Percentiles rank a stretch among this genome's conserved stretches.
Evolutionary conservation across 1,139 yeast species (phyloP).

Genomic region (Diutina ranongensis): DNA sequence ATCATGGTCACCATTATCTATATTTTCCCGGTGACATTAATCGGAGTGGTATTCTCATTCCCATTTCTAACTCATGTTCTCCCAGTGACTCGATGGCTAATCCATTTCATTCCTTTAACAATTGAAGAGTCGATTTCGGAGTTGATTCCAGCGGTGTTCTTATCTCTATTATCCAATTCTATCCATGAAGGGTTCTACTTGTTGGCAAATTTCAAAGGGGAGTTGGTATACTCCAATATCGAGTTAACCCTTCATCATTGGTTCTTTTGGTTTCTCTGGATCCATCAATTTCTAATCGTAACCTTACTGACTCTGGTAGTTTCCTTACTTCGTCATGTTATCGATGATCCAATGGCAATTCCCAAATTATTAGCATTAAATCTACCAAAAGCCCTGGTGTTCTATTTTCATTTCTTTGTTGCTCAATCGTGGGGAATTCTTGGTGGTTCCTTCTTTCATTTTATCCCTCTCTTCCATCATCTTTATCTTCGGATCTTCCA

Average conservation of each 20-base stretch:
- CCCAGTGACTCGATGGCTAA: constrained; percentile 1
- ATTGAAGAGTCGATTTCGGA: neutral
- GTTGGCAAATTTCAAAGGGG: neutral
- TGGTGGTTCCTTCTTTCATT: constrained; percentile 54
- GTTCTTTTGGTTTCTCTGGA: constrained; percentile 60
- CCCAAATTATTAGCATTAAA: constrained; percentile 63
- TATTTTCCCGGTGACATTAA: constrained; percentile 62
- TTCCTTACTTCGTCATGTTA: constrained; percentile 49
- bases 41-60: constrained; percentile 37
- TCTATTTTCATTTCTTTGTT: constrained; percentile 64
- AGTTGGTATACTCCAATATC: constrained; percentile 22
- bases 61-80: neutral
- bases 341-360: constrained; percentile 62
- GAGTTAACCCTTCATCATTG: constrained; percentile 55
- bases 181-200: neutral
- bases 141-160: neutral
- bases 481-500: constrained; percentile 22
- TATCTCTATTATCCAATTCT: neutral
- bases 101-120: neutral
- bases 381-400: constrained; percentile 72
- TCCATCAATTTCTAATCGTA: constrained; percentile 75
- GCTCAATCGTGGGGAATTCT: constrained; percentile 64
- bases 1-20: constrained; percentile 43
- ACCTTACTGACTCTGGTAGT: constrained; percentile 76
- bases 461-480: constrained; percentile 33